Base-by-base conservation (phyloP, 345 rosid genomes). In the Rubroshorea leprosula region DNA sequence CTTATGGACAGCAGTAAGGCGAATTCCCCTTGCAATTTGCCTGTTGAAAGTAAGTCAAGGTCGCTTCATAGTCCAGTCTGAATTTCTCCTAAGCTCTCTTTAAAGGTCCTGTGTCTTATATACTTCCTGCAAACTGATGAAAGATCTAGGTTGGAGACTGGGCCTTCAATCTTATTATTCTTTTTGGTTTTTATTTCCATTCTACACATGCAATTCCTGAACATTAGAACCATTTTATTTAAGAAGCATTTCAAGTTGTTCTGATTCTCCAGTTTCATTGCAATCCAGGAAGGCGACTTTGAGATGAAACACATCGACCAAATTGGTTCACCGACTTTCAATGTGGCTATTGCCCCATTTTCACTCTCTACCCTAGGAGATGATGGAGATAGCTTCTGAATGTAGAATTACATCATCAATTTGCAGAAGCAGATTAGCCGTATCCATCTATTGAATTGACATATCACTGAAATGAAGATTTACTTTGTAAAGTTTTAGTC, bases 291-390 rank as follows among this genome's bases (percentile, higher is more conserved):
- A 79, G 90, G 94, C 5, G 87, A 86, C 51, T 83, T 83, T 29
- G 90, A 86, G 78, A 81, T 86, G 94, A 86, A 83, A 60, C 85
- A 83, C 61, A 76, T 81, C 0, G 94, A 83, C 66, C 65, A 7
- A 52, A 69, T 78, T 20, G 77, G 74, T 47, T 70, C 84, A 17
- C 72, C 57, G 17, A 74, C 78, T n/a, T 83, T 83, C 77, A 83
- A 81, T 5, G 87, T 76, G 56, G 81, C 74, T 9, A 81, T 86
- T 13, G 90, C 88, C 6, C 90, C 88, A 5, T 86, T 83, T 73
- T 77, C 81, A 10, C 84, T 83, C 43, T 74, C 84, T 47, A 75
- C 73, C 8, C 54, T 80, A 29, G 86, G 81, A 52, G 87, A 86
- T 31, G 90, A 66, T 57, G 50, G 57, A 6, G 82, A 76, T 55